Conservation (phyloP, 2,329 filamentous ascomycete genomes). For the Didymella glomerata region DNA sequence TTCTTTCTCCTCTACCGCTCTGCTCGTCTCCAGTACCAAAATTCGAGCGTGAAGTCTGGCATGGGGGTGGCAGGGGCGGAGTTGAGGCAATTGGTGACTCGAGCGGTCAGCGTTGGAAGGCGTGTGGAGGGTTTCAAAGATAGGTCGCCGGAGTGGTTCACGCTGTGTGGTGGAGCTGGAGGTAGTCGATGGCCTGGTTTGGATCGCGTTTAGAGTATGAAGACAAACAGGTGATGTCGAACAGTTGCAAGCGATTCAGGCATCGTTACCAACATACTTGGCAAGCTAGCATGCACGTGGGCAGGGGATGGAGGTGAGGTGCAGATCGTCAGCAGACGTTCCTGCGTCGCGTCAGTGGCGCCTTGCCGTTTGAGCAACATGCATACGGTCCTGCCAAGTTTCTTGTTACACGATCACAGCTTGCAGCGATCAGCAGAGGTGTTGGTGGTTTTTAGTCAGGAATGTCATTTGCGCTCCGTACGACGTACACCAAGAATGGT, state of each 20-base stretch:
- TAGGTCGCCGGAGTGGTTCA: background rate
- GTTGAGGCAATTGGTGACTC: too few relatives aligned
- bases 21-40: too few relatives aligned
- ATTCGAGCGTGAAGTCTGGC: background rate
- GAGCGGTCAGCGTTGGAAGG: too few relatives aligned
- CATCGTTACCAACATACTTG: background rate
- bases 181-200: background rate
- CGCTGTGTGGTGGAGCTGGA: background rate
- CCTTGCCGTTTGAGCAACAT: background rate
- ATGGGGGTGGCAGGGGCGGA: background rate
- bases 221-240: background rate
- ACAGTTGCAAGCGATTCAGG: background rate
- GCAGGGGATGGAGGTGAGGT: background rate
- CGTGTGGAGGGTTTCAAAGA: too few relatives aligned
- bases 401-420: background rate
- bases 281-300: background rate
- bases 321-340: background rate
- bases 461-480: background rate
- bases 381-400: background rate
- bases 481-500: too few relatives aligned
- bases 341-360: background rate
- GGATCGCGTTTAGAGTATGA: background rate
- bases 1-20: too few relatives aligned
- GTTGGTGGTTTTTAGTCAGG: background rate
- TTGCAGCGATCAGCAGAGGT: background rate